Evolutionary conservation across 164 flowering plant species (phyloP).

Genomic region (Akebia trifoliata): DNA sequence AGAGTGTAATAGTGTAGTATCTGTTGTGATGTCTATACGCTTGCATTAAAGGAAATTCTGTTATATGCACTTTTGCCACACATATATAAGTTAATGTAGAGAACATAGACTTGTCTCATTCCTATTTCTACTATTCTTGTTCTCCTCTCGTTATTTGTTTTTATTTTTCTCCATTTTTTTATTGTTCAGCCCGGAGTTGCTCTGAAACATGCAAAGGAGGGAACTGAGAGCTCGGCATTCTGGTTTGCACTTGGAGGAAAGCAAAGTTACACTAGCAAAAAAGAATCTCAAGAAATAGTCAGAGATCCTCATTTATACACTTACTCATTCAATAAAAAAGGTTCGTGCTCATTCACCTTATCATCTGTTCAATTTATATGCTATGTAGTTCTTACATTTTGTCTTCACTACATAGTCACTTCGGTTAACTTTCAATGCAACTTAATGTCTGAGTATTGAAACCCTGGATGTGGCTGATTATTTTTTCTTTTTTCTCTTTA

Average conservation of each 20-base stretch:
- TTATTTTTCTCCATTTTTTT: background rate
- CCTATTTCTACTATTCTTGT: background rate
- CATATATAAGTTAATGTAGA: no score
- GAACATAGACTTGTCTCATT: no score
- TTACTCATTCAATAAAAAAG: constrained; percentile 72
- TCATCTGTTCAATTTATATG: background rate
- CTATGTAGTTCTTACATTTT: background rate
- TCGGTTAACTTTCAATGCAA: no score
- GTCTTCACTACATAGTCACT: no score
- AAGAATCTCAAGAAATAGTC: constrained; percentile 45
- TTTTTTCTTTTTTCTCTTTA: constrained; percentile 15
- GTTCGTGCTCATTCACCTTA: constrained; percentile 28
- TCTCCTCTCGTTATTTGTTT: background rate
- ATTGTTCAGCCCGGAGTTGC: constrained; percentile 76
- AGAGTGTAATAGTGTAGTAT: no score
- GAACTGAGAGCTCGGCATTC: constrained; percentile 94
- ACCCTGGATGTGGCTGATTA: constrained; percentile 14
- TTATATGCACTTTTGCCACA: no score
- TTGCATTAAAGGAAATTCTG: no score
- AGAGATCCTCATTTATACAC: constrained; percentile 93
- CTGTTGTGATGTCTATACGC: no score
- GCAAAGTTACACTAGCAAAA: constrained; percentile 81
- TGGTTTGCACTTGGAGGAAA: constrained; percentile 98
- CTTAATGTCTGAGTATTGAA: no score
- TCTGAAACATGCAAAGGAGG: constrained; percentile 91